Percentiles rank a stretch among this genome's conserved stretches.
Evolutionary conservation across 2,329 filamentous ascomycete species (phyloP).

Genomic region (Coleophoma eucalyptorum): DNA sequence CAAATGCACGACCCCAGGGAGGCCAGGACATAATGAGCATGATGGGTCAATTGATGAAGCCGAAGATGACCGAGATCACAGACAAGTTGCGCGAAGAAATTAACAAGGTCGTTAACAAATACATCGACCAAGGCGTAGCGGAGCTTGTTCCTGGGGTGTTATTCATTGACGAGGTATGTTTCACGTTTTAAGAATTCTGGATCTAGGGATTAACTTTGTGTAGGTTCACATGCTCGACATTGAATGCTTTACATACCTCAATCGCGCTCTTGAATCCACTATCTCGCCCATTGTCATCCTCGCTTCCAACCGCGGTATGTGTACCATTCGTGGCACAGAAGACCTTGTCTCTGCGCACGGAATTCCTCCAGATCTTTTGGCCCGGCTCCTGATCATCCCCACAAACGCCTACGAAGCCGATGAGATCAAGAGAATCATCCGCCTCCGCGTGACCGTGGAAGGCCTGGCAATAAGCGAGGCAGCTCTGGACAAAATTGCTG

Average conservation of each 20-base stretch:
- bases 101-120: slow-evolving; percentile 98
- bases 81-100: slow-evolving; percentile 95
- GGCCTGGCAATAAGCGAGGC: slow-evolving; percentile 73
- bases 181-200: slow-evolving; percentile 1
- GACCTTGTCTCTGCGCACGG: slow-evolving; percentile 85
- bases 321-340: slow-evolving; percentile 83
- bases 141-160: slow-evolving; percentile 97
- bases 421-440: slow-evolving; percentile 91
- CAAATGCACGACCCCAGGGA: slow-evolving; percentile 90
- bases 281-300: slow-evolving; percentile 97
- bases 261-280: slow-evolving; percentile 91
- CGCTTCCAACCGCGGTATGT: slow-evolving; percentile 93
- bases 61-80: slow-evolving; percentile 98
- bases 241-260: slow-evolving; percentile 98
- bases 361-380: slow-evolving; percentile 88
- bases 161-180: slow-evolving; percentile 91
- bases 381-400: slow-evolving; percentile 91
- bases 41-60: slow-evolving; percentile 99
- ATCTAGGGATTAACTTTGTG: slow-evolving; percentile 17
- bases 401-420: slow-evolving; percentile 84
- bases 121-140: slow-evolving; percentile 96
- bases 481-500: slow-evolving; percentile 81
- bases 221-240: slow-evolving; percentile 99
- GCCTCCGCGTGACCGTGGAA: slow-evolving; percentile 79
- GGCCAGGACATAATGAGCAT: slow-evolving; percentile 99